These are phyloP conservation scores for Colletotrichum sp. DNA, from an alignment of 2,329 filamentous ascomycete genomes.

Conservation along the genomic window DNA sequence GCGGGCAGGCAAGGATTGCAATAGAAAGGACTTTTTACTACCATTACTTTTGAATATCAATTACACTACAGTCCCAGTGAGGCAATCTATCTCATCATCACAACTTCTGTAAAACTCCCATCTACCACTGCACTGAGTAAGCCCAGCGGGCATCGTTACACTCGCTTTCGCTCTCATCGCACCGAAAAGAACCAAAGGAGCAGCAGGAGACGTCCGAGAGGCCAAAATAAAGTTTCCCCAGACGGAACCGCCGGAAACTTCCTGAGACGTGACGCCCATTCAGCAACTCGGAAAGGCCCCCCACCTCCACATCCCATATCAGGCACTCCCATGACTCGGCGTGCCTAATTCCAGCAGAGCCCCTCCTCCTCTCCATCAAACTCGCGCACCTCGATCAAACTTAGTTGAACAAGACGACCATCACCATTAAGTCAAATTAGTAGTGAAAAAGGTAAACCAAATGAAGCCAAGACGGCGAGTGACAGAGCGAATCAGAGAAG, in stretches of 20 bases:
- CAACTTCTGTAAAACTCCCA: neutral
- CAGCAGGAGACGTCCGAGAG: neutral
- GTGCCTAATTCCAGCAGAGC: neutral
- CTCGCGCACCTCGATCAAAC: neutral
- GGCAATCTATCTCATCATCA: neutral
- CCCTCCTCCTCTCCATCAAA: neutral
- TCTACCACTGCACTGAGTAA: neutral
- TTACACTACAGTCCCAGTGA: neutral
- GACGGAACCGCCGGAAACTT: neutral
- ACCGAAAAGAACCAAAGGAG: rapidly evolving
- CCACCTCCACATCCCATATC: neutral
- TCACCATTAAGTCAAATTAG: neutral
- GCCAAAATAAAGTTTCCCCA: neutral
- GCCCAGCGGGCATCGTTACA: neutral
- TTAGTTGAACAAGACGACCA: neutral
- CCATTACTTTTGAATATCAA: neutral
- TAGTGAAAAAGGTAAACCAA: neutral
- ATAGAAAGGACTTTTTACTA: neutral
- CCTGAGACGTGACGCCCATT: neutral
- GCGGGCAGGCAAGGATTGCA: neutral
- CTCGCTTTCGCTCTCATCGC: neutral
- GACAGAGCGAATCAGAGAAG: neutral
- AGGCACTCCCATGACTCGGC: neutral
- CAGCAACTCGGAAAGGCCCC: neutral
- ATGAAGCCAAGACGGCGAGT: neutral